Conservation (phyloP, 352 stramenopile species). For the Pythium scleroteichum region DNA sequence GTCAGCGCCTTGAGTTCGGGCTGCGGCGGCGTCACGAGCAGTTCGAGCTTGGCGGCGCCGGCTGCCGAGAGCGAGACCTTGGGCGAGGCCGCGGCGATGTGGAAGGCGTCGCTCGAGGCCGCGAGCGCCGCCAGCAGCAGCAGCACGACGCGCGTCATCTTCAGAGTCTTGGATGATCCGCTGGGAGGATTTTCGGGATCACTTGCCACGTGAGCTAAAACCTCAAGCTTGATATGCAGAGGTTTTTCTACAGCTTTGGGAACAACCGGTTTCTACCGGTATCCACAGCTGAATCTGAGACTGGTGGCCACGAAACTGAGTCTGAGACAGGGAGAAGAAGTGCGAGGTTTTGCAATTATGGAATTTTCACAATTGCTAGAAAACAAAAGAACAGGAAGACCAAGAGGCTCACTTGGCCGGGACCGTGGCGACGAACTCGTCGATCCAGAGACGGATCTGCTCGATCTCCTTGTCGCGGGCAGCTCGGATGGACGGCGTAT, state of each 20-base stretch:
- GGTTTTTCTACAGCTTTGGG: neutral
- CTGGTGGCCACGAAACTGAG: too few species aligned
- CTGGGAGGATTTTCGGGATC: slow-evolving; percentile 11
- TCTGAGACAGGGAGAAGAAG: too few species aligned
- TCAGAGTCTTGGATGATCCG: neutral
- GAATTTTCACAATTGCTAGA: too few species aligned
- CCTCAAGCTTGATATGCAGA: neutral
- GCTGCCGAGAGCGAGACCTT: slow-evolving; percentile 44
- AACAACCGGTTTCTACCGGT: neutral
- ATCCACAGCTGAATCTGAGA: slow-evolving; percentile 4
- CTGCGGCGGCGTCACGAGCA: slow-evolving; percentile 59
- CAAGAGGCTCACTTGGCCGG: slow-evolving; percentile 2
- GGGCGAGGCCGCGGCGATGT: slow-evolving; percentile 42
- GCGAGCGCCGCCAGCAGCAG: slow-evolving; percentile 19
- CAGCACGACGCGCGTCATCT: slow-evolving; percentile 32
- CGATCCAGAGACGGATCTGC: slow-evolving; percentile 85
- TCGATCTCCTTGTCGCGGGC: slow-evolving; percentile 78
- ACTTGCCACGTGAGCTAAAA: slow-evolving; percentile 15
- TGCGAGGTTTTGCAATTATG: neutral
- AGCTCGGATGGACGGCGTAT: slow-evolving; percentile 75
- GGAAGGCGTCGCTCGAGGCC: slow-evolving; percentile 24
- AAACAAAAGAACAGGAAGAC: neutral
- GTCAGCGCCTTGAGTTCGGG: slow-evolving; percentile 52
- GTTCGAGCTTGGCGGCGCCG: slow-evolving; percentile 47
- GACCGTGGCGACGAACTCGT: slow-evolving; percentile 47